Base-by-base conservation (phyloP, 139 green algal species). In the Cymbomonas tetramitiformis region DNA sequence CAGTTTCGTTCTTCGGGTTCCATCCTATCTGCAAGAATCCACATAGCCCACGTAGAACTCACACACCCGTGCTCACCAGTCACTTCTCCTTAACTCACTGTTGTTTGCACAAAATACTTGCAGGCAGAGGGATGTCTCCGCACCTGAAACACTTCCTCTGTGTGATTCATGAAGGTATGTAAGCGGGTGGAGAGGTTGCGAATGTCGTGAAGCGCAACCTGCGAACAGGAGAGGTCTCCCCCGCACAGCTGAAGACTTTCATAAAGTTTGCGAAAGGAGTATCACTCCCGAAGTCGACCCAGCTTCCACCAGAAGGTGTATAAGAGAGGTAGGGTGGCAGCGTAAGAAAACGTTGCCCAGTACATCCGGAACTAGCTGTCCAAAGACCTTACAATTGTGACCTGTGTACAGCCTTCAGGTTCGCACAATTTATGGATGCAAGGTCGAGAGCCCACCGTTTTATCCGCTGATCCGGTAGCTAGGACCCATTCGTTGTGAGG, bases 101-200 rank as follows among this genome's bases (percentile, higher is more conserved):
- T 7, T 8, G 43, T 51, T 51, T 56, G 5, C 48, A 23, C 63
- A 41, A 70, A 60, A 55, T 68, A 46, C 30, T 36, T 63, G 0
- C 54, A 63, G 1, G 1, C n/a, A 55, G 3, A 33, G 30, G 15
- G 21, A 12, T 15, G 3, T 43, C 9, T 30, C 86, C 82, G n/a
- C n/a, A n/a, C n/a, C 72, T 87, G 81, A 74, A 99, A 98, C 8
- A 99, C 88, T 65, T 98, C 91, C 58, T 98, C 88, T 5, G 68
- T 75, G 68, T 97, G 90, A 55, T 76, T 72, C 54, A 89, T 79
- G 68, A 98, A 92, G 34, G 84, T 76, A 71, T 98, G 91, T 61
- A 98, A 70, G 51, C 75, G 76, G 61, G 75, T 72, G n/a, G 52
- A 65, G 33, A 95, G 60, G 65, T 93, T 94, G 36, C 90, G 79